A percentile compares a stretch with the other conserved stretches of the same genome.
phyloP scores from a whole-genome alignment of 1,139 yeast genomes.

The Diutina mesorugosa region DNA sequence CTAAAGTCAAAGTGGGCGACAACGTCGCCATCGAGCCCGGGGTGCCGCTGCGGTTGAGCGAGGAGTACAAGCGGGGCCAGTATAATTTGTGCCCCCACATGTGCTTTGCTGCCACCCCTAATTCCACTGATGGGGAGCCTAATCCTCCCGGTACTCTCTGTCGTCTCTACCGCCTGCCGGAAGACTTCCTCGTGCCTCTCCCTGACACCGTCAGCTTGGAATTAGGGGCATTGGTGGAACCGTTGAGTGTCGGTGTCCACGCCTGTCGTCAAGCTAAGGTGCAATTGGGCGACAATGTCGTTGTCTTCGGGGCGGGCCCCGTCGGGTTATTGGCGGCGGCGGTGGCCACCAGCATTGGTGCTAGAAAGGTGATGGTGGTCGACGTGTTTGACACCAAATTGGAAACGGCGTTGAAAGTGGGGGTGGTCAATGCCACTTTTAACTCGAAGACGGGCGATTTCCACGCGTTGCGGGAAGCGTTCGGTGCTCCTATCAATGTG shows the following conservation, averaged over 20 bases:
- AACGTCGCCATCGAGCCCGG: conserved; percentile 59
- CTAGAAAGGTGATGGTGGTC: conserved; percentile 51
- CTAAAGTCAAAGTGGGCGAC: conserved; percentile 56
- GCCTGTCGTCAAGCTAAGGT: conserved; percentile 61
- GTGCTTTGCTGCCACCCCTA: conserved; percentile 82
- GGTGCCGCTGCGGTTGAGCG: conserved; percentile 63
- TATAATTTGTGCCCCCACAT: conserved; percentile 75
- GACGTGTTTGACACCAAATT: conserved; percentile 52
- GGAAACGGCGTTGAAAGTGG: conserved; percentile 42
- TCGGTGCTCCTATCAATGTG: conserved; percentile 39
- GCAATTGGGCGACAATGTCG: conserved; percentile 59
- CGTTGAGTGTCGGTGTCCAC: conserved; percentile 78
- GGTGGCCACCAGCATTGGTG: conserved; percentile 75
- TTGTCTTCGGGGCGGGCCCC: conserved; percentile 89
- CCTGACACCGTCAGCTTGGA: conserved; percentile 70
- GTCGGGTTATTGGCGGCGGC: conserved; percentile 76
- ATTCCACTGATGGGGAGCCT: conserved; percentile 21
- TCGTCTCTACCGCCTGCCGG: conserved; percentile 64
- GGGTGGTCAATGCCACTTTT: conserved; percentile 47
- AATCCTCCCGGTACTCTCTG: conserved; percentile 60
- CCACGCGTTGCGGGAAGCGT: conserved; percentile 24
- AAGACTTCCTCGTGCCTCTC: conserved; percentile 68
- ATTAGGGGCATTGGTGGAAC: conserved; percentile 85
- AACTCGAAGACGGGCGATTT: conserved; percentile 31
- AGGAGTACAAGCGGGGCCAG: conserved; percentile 61